A percentile compares a stretch with the other conserved stretches of the same genome.
Evolutionary conservation across 495 filamentous ascomycete genomes (phyloP).

Genomic region (Penicillium soppii): DNA sequence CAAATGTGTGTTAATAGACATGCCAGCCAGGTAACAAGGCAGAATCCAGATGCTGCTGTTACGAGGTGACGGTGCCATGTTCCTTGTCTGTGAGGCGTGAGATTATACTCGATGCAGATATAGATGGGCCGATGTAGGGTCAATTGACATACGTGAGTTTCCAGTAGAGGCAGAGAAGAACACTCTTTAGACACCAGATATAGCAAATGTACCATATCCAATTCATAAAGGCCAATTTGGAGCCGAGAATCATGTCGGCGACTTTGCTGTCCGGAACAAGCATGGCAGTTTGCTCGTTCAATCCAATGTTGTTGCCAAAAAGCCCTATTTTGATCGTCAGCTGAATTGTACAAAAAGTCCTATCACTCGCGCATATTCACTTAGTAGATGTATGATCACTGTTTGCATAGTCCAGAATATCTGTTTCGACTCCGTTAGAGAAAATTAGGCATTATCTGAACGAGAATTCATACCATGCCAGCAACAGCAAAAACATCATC

Average conservation of each 20-base stretch:
- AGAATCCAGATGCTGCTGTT: conserved; percentile 23
- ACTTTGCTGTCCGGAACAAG: conserved; percentile 18
- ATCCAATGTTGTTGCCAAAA: conserved; percentile 22
- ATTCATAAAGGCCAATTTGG: conserved; percentile 30
- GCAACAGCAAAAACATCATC: conserved; percentile 22
- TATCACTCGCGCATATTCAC: conserved; percentile 6
- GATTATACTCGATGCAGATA: not conserved
- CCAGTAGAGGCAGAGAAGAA: conserved; percentile 50
- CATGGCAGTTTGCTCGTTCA: conserved; percentile 15
- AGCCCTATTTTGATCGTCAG: conserved; percentile 6
- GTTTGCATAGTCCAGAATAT: conserved; percentile 21
- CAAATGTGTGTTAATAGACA: conserved; percentile 46
- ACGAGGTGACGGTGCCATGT: conserved; percentile 19
- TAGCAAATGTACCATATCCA: conserved; percentile 53
- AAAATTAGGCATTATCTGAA: not conserved
- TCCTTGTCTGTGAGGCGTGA: conserved; percentile 10
- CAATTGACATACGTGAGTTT: conserved; percentile 45
- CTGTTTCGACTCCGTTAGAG: conserved; percentile 4
- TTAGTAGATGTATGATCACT: conserved; percentile 14
- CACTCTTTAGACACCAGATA: conserved; percentile 53
- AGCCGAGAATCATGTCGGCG: conserved; percentile 14
- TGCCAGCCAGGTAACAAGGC: conserved; percentile 43
- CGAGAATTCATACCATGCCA: conserved; percentile 16
- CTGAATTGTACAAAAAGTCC: not conserved
- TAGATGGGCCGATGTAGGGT: not conserved